Percentiles rank a stretch among this genome's conserved stretches.
Conservation (phyloP, 305 asterid species). For the Salvia sclarea region DNA sequence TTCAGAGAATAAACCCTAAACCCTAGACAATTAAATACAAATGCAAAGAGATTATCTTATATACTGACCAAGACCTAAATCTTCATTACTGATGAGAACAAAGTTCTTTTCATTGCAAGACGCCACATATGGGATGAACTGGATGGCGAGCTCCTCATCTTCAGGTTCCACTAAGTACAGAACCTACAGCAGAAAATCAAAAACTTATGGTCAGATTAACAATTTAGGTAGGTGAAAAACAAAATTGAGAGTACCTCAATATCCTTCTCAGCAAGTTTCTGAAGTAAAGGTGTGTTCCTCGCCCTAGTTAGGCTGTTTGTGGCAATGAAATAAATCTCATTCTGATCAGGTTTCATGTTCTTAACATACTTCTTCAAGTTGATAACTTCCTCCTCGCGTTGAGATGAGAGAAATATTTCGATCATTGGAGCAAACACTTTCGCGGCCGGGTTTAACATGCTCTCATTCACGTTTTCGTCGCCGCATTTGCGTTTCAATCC, state of each 20-base stretch:
- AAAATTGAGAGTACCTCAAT: conserved; percentile 63
- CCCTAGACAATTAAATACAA: not conserved
- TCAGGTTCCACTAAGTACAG: conserved; percentile 91
- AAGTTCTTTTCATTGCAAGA: conserved; percentile 82
- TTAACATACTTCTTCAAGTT: conserved; percentile 93
- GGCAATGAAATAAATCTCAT: conserved; percentile 83
- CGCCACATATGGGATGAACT: conserved; percentile 82
- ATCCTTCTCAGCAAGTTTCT: conserved; percentile 84
- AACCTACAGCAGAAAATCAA: conserved; percentile 56
- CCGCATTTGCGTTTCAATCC: no score
- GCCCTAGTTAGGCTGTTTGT: conserved; percentile 90
- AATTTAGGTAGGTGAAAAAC: conserved; percentile 7
- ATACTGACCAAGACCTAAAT: conserved; percentile 81
- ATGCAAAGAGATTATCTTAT: conserved; percentile 18
- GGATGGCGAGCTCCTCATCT: conserved; percentile 92
- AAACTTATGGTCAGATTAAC: not conserved
- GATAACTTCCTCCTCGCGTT: conserved; percentile 77
- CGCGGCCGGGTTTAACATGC: no score
- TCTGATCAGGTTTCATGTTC: conserved; percentile 92
- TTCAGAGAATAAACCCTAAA: no score
- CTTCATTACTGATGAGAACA: conserved; percentile 93
- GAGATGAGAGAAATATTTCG: conserved; percentile 90
- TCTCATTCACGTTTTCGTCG: no score
- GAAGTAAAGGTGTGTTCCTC: conserved; percentile 88
- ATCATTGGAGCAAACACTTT: no score